Evolutionary conservation across 805 yeast species (phyloP).

Genomic region (Lachancea cidri): DNA sequence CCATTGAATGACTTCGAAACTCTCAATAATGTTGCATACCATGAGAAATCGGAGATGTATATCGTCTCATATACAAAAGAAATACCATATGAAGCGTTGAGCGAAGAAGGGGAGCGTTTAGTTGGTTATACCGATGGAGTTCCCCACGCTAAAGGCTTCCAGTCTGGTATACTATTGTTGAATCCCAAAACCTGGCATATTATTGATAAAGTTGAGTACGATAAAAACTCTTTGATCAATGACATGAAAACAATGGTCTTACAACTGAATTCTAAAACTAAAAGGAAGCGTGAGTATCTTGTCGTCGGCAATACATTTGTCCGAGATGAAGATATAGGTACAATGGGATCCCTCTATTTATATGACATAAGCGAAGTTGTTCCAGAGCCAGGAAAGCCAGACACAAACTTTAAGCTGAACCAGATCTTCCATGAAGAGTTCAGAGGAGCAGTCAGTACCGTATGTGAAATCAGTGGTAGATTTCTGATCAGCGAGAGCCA

Average conservation of each 20-base stretch:
- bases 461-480: conserved; percentile 78
- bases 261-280: conserved; percentile 36
- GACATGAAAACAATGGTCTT: conserved; percentile 33
- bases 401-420: conserved; percentile 72
- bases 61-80: conserved; percentile 56
- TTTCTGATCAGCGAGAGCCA: conserved; percentile 85
- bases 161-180: conserved; percentile 57
- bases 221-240: conserved; percentile 55
- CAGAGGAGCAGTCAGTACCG: conserved; percentile 76
- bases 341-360: conserved; percentile 72
- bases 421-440: conserved; percentile 66
- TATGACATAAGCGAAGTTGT: conserved; percentile 76
- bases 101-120: conserved; percentile 65
- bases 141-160: conserved; percentile 52
- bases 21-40: conserved; percentile 62
- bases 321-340: conserved; percentile 73
- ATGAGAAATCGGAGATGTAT: conserved; percentile 57
- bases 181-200: conserved; percentile 74
- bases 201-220: conserved; percentile 63
- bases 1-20: conserved; percentile 36
- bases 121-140: conserved; percentile 46
- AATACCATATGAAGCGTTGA: conserved; percentile 58
- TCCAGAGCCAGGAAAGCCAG: conserved; percentile 86
- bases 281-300: conserved; percentile 55
- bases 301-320: conserved; percentile 75